Conservation (phyloP, 805 yeast species). For the Ogataea philodendri region DNA sequence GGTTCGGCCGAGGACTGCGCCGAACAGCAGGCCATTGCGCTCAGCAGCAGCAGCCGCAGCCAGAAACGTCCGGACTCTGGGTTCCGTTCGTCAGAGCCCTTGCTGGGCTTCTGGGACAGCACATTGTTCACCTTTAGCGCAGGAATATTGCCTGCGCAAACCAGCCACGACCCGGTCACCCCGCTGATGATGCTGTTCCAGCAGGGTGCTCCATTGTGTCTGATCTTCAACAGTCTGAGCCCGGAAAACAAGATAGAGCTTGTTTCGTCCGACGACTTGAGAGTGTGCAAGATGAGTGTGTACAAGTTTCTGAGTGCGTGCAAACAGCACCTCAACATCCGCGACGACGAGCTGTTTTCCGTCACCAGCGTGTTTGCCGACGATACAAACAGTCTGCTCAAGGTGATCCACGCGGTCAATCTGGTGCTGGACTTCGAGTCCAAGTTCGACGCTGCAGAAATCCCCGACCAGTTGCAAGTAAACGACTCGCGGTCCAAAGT, state of each 20-base stretch:
- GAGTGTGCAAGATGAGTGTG: slow-evolving; percentile 82
- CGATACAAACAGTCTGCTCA: slow-evolving; percentile 71
- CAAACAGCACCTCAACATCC: slow-evolving; percentile 66
- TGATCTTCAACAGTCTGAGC: slow-evolving; percentile 68
- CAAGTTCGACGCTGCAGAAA: slow-evolving; percentile 9
- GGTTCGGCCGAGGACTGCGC: slow-evolving; percentile 64
- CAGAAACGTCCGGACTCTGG: slow-evolving; percentile 5
- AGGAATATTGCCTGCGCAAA: slow-evolving; percentile 72
- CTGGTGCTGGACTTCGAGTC: slow-evolving; percentile 33
- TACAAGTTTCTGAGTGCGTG: slow-evolving; percentile 89
- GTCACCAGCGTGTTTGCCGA: slow-evolving; percentile 87
- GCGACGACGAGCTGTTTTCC: slow-evolving; percentile 82
- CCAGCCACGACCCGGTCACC: slow-evolving; percentile 87
- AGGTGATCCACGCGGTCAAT: slow-evolving; percentile 70
- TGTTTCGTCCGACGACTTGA: slow-evolving; percentile 74
- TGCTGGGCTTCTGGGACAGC: slow-evolving; percentile 32
- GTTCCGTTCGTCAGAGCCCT: slow-evolving; percentile 15
- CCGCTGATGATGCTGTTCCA: slow-evolving; percentile 85
- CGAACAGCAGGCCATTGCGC: slow-evolving; percentile 61
- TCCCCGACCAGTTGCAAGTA: slow-evolving; percentile 31
- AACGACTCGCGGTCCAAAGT: slow-evolving; percentile 71
- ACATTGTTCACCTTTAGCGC: slow-evolving; percentile 63
- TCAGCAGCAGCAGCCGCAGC: slow-evolving; percentile 19
- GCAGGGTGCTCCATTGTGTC: slow-evolving; percentile 89
- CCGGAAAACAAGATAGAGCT: slow-evolving; percentile 53